phyloP scores from a whole-genome alignment of 108 stramenopile species.

The Epithemia pelagica region DNA sequence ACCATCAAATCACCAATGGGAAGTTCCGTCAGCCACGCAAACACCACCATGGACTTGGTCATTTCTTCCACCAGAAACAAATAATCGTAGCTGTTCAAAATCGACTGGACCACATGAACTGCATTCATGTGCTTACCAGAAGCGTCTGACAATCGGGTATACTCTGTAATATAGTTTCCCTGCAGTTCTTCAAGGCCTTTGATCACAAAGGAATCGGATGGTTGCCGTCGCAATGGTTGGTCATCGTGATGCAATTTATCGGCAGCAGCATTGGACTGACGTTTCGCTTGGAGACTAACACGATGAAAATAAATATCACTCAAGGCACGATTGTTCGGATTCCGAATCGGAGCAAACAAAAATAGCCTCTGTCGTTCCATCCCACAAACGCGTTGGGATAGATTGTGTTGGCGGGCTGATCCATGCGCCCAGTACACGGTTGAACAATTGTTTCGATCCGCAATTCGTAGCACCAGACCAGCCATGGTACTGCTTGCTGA shows the following conservation, averaged over 20 bases:
- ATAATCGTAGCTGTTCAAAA: conserved; percentile 20
- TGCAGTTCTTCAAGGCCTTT: not conserved
- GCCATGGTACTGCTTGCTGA: conserved; percentile 34
- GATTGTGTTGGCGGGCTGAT: not conserved
- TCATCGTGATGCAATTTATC: too few relatives aligned
- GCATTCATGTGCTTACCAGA: not conserved
- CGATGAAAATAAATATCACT: conserved; percentile 20
- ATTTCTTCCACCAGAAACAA: conserved; percentile 22
- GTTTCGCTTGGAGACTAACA: conserved; percentile 6
- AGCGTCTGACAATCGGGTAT: not conserved
- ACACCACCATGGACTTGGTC: conserved; percentile 24
- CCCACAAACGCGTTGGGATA: not conserved
- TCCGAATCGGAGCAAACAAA: conserved; percentile 19
- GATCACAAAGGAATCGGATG: conserved; percentile 3
- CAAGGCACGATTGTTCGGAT: conserved; percentile 19
- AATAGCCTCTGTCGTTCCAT: not conserved
- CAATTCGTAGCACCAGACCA: conserved; percentile 26
- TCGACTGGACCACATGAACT: not conserved
- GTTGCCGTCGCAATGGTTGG: not conserved
- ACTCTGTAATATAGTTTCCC: conserved; percentile 9
- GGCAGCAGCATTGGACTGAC: too few relatives aligned
- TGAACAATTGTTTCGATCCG: conserved; percentile 10
- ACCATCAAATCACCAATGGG: not conserved
- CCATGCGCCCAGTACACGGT: conserved; percentile 13
- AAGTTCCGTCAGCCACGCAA: conserved; percentile 11